These are phyloP conservation scores for Orychophragmus violaceus DNA, from an alignment of 345 rosid species.

Conservation along the genomic window DNA sequence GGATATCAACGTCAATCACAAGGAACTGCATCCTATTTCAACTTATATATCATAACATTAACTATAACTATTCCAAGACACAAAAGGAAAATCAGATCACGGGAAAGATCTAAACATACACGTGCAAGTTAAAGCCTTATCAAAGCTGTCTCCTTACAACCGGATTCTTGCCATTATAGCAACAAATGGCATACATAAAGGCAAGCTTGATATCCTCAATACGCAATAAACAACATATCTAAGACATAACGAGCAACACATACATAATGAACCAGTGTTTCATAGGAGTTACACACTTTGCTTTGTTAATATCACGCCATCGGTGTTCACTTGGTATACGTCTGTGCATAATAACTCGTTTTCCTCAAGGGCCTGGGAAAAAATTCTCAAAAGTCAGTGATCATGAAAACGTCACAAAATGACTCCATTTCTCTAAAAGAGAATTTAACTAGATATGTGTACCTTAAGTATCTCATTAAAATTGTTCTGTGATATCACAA, in stretches of 20 bases:
- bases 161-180: not conserved
- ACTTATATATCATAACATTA: not conserved
- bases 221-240: not conserved
- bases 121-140: not conserved
- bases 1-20: slow-evolving; percentile 1
- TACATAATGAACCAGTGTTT: slow-evolving; percentile 26
- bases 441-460: not conserved
- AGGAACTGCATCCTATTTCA: not conserved
- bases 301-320: slow-evolving; percentile 74
- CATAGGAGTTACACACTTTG: slow-evolving; percentile 57
- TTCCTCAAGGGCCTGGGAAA: slow-evolving; percentile 83
- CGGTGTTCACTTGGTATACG: slow-evolving; percentile 63
- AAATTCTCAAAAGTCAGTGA: not conserved
- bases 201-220: slow-evolving; percentile 4
- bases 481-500: slow-evolving; percentile 79
- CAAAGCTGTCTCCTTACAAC: not conserved
- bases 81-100: not conserved
- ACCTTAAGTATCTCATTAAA: slow-evolving; percentile 80
- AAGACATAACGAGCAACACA: slow-evolving; percentile 4
- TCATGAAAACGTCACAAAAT: slow-evolving; percentile 30
- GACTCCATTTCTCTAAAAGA: not conserved
- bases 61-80: not conserved
- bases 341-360: slow-evolving; percentile 77
- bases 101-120: slow-evolving; percentile 7
- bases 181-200: not conserved